phyloP scores from a whole-genome alignment of 345 rosid species.

The Populus deltoides region DNA sequence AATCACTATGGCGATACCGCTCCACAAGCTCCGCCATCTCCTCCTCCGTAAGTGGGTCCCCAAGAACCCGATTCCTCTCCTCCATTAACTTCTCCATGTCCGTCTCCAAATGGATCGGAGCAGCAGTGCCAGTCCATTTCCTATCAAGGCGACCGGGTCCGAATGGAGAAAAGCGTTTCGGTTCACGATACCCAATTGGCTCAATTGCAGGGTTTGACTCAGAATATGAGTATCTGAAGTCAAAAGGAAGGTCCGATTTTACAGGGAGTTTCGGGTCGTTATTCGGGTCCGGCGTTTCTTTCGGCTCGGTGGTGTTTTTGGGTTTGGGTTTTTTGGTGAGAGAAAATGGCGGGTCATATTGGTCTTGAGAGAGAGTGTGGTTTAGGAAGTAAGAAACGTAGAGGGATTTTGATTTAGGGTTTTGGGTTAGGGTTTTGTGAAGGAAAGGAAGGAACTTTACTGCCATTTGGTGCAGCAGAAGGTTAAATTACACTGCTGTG shows the following conservation, averaged over 20 bases:
- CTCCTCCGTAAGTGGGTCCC: conserved; percentile 60
- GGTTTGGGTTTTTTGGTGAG: conserved; percentile 11
- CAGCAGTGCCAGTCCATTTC: conserved; percentile 80
- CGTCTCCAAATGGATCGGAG: conserved; percentile 37
- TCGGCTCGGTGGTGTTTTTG: background rate
- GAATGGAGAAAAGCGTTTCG: conserved; percentile 83
- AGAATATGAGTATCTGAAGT: conserved; percentile 76
- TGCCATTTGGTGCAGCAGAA: conserved; percentile 5
- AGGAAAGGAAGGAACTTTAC: conserved; percentile 6
- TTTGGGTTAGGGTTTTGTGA: conserved; percentile 16
- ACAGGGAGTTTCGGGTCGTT: conserved; percentile 12
- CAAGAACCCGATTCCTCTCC: conserved; percentile 51
- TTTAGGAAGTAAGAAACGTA: conserved; percentile 1
- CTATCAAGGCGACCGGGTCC: conserved; percentile 83
- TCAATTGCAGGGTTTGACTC: conserved; percentile 51
- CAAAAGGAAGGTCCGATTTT: conserved; percentile 70
- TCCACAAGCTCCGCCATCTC: conserved; percentile 76
- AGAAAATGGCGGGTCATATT: conserved; percentile 24
- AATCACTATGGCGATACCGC: conserved; percentile 74
- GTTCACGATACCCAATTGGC: conserved; percentile 83
- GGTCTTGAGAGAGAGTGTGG: conserved; percentile 15
- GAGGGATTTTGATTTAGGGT: background rate
- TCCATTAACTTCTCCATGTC: conserved; percentile 38
- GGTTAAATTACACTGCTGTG: background rate
- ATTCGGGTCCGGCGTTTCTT: background rate